Evolutionary conservation across 2,329 filamentous ascomycete species (phyloP).

Genomic region (Chrysoporthe cubensis): DNA sequence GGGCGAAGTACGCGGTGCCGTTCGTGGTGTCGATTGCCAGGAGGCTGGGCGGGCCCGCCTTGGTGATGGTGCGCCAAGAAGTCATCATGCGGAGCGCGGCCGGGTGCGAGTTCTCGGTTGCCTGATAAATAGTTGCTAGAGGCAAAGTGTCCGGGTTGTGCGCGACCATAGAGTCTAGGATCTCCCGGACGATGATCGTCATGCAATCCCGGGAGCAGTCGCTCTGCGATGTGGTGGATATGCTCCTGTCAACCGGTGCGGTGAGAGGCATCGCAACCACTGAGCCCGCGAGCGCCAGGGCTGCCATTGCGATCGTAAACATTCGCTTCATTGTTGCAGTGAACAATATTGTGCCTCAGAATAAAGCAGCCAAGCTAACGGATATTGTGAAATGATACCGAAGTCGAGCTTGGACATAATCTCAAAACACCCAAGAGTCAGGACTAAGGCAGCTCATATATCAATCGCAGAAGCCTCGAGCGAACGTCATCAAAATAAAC

Average conservation of each 20-base stretch:
- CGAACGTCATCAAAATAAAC: no score
- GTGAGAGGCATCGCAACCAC: conserved; percentile 3
- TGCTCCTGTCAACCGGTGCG: conserved; percentile 1
- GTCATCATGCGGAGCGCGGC: conserved; percentile 33
- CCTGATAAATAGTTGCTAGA: conserved; percentile 15
- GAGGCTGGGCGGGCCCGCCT: conserved; percentile 30
- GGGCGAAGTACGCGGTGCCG: conserved; percentile 30
- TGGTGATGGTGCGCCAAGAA: conserved; percentile 30
- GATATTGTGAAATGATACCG: no score
- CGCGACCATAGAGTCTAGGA: conserved; percentile 17
- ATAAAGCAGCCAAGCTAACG: background rate
- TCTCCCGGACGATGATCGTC: background rate
- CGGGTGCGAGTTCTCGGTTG: conserved; percentile 29
- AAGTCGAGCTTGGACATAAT: no score
- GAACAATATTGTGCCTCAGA: background rate
- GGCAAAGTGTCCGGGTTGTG: conserved; percentile 13
- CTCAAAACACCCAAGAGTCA: no score
- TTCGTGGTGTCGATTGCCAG: conserved; percentile 26
- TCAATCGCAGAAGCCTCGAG: no score
- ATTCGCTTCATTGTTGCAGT: background rate
- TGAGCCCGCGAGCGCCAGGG: background rate
- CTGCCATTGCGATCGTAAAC: background rate
- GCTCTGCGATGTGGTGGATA: background rate
- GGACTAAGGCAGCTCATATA: no score
- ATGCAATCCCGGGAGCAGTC: conserved; percentile 9